Evolutionary conservation across 768 basidiomycete species (phyloP), one percentile per base, ranked within the genome.

Genomic region (Pleurotus cornucopiae): DNA sequence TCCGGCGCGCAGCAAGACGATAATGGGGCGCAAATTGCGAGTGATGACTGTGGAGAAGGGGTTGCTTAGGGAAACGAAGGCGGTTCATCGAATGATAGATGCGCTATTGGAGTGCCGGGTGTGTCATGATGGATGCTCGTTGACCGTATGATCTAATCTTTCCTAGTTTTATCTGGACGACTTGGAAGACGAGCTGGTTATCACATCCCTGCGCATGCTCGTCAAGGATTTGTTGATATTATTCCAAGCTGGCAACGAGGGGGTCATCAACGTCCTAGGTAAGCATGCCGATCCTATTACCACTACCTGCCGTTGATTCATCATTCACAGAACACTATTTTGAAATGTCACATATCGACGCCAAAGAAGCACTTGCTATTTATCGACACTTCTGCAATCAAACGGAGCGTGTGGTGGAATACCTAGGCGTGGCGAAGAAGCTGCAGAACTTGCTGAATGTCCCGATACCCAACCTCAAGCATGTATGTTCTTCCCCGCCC

Each of bases 41-140:
- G 79, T 86, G 25, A 88, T 99, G 84, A 88, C 91, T 0, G 96
- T 98, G 20, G 97, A 99, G 70, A 98, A 98, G 69, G 97, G 97
- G 2, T 70, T 98, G 44, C 70, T 99, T 48, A 80, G 94, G 58
- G 97, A 99, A 72, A 96, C 94, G 1, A 90, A 86, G 70, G 82
- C 84, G 23, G 93, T 98, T 0, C 95, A 98, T 71, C 79, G 77
- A 63, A 88, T 94, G 84, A 86, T 98, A 63, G 93, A 96, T 67
- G 68, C 88, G 1, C 73, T 98, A 60, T 81, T 94, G 30, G 90
- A 92, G 67, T 94, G 94, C 69, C 81, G 89, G 68, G 94, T 95
- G 67, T 63, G 91, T 76, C 30, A 34, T 34, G 30, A 11, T 34
- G 30, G 30, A 11, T 7, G 9, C 30, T 11, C 7, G 30, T 34